Evolutionary conservation across 345 rosid species (phyloP), one percentile per base, ranked within the genome.

Genomic region (Camelina hispida): DNA sequence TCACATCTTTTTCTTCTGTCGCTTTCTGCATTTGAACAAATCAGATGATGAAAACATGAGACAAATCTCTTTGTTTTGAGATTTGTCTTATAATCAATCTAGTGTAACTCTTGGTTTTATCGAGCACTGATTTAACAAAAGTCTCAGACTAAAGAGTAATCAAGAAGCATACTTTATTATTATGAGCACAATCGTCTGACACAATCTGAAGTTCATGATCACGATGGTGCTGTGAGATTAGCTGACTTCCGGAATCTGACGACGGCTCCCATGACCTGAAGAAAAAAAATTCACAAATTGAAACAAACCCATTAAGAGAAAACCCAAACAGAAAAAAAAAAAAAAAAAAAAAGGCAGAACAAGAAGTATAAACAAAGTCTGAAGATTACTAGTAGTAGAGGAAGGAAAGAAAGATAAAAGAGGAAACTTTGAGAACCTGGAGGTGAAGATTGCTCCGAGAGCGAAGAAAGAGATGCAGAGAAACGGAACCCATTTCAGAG

Each of bases 401-500:
- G 14, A 76, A 28, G 30, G 20, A 55, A 70, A 48, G 11, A 46
- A 46, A 46, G 18, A 15, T 46, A 46, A 46, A 43, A 46, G 51
- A 46, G 15, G 51, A 34, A 60, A 44, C 28, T 54, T 25, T 18
- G 9, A 18, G 6, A 28, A 95, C 99, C 93, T 84, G 84, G 80
- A 82, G 67, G 91, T 84, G 90, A 89, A 80, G 81, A 92, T 76
- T 37, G 83, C 76, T 58, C 98, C 99, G 58, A 92, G 84, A 76
- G 81, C 80, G 76, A 92, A 95, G 84, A 78, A 92, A 64, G 78
- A 86, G 54, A 81, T 66, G 77, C 98, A 95, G 79, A 95, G 25
- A 44, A 90, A 60, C 0, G 96, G 97, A 78, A 95, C 81, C 99
- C 97, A 92, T 84, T 65, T 88, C 13, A 79, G 46, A 56, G 96